A percentile compares a stretch with the other conserved stretches of the same genome.
Conservation (phyloP, 495 filamentous ascomycete genomes). For the Penicillium parvum region DNA sequence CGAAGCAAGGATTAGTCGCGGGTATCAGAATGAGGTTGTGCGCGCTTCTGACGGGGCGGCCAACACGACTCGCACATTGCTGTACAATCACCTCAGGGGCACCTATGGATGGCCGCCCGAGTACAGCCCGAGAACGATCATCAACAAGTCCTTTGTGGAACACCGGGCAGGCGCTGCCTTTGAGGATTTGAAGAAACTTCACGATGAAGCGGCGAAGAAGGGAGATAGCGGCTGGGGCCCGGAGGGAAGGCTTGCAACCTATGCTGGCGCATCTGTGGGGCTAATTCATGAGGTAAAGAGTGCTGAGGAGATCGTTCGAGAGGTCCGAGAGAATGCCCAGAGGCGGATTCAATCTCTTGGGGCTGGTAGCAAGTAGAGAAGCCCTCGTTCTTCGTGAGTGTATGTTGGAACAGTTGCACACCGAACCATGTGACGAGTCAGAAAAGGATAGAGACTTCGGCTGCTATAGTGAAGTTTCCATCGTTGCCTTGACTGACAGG, state of each 20-base stretch:
- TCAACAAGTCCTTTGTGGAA: conserved; percentile 60
- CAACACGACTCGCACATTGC: conserved; percentile 57
- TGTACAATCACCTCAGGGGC: conserved; percentile 69
- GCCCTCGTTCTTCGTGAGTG: background rate
- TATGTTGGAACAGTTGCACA: background rate
- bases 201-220: conserved; percentile 50
- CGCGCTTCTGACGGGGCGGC: conserved; percentile 57
- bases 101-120: conserved; percentile 62
- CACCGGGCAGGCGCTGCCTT: conserved; percentile 49
- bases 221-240: conserved; percentile 61
- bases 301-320: conserved; percentile 40
- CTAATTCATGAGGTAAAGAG: conserved; percentile 42
- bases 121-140: conserved; percentile 58
- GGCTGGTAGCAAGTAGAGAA: background rate
- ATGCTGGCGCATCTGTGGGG: conserved; percentile 55
- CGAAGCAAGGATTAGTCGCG: conserved; percentile 58
- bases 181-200: conserved; percentile 55
- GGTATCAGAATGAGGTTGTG: conserved; percentile 58
- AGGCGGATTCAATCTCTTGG: conserved; percentile 6
- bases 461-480: too few relatives aligned
- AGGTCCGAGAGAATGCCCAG: conserved; percentile 8
- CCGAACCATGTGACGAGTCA: too few relatives aligned
- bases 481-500: too few relatives aligned
- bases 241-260: conserved; percentile 64
- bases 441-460: too few relatives aligned